Evolutionary conservation across 106 monocot genomes (phyloP), one percentile per base, ranked within the genome.

Genomic region (Xerophyta viscosa): DNA sequence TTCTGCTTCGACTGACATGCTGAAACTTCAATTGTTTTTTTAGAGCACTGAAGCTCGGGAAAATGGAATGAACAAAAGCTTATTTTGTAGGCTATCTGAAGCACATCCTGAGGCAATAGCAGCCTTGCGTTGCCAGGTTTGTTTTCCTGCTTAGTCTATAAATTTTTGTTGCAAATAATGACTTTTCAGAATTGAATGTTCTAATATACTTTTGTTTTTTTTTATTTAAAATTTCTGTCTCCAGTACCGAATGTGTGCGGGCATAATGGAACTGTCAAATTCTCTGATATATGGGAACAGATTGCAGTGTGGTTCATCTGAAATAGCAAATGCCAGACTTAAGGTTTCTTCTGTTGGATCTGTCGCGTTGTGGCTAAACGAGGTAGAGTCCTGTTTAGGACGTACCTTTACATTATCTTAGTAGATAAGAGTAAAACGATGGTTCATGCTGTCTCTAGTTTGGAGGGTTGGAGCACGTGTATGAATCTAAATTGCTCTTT

Each of bases 71-170:
- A 65, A 78, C 6, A 47, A 76, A 46, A 98, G 98, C 50, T 70
- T 98, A 57, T 98, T 98, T 67, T 79, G 90, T 71, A 85, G 82
- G 66, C 65, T 98, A 37, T 98, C 98, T 11, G 86, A 90, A 86
- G 98, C 98, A 64, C 83, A 98, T 60, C 98, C 98, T 54, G 75
- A 90, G 48, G 98, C 98, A 39, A 90, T 98, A 58, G 73, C 98
- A 54, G 82, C 86, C 11, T 70, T 98, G 58, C 86, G 82, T 26
- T 82, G 78, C 72, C 98, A 98, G 79, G 98, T 98, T 48, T 27
- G 11, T 52, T 33, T 37, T 62, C 33, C 33, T 10, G 5, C 10
- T 33, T 33, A 33, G 5, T 33, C 33, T 5, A 33, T 33, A 6
- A 10, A 5, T 33, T 33, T 6, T 5, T 10, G 33, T 33, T 33